Base-by-base conservation (phyloP, 2,329 filamentous ascomycete genomes). In the Sarocladium oryzae region DNA sequence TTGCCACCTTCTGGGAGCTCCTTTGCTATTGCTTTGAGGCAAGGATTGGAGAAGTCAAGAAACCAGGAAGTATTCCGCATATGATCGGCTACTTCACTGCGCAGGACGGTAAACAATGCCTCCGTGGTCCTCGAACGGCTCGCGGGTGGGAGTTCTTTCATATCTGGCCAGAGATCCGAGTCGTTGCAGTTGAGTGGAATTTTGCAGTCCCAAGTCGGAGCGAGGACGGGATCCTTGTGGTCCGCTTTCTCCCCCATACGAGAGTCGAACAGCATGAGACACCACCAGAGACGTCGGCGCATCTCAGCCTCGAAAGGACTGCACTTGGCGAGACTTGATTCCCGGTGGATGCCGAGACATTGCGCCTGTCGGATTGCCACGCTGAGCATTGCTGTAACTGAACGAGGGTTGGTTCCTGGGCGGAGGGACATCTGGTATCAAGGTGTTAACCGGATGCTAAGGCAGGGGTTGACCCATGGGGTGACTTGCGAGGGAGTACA, bases 211-310 rank as follows among this genome's bases (percentile, higher is more conserved):
- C 70, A 74, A 0, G 59, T 62, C 0, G 69, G 69, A 2, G 51
- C 45, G 1, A 73, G 56, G 1, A 53, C 55, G 0, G 63, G 54
- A 3, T 56, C 54, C 9, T 65, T 66, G 35, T 59, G 66, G 24
- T 73, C 67, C 2, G 71, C 61, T 53, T 83, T 59, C 55, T 84
- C 79, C 55, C 74, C 65, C 11, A 81, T 71, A 15, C 82, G 78
- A 41, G 64, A 62, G 56, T 86, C 82, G 51, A 83, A 78, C 2
- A 78, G 61, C 0, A 78, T 63, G 1, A 86, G 63, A 0, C 77
- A 69, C 81, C 81, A 85, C 81, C 81, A 85, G 0, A 85, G 69
- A 30, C 81, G 67, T 26, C 81, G 74, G 11, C 80, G 74, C 68
- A 84, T 73, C 62, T 85, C 81, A 2, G 72, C 74, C 56, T 85